Evolutionary conservation across 2,329 filamentous ascomycete genomes (phyloP).

Genomic region (Pezicula radicicola): DNA sequence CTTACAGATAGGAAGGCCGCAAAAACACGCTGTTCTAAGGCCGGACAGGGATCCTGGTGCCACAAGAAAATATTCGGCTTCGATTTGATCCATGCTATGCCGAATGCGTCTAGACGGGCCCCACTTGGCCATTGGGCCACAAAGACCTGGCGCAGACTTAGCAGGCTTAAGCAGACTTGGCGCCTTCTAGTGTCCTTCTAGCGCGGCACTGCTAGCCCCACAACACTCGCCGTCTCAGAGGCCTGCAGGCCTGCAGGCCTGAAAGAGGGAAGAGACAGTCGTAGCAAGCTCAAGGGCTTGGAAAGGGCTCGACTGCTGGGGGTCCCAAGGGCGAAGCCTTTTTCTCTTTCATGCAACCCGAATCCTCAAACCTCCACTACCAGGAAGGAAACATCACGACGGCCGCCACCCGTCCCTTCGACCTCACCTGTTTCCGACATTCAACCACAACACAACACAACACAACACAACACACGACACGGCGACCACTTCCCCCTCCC

Average conservation of each 20-base stretch:
- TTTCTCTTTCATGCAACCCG: too few relatives aligned
- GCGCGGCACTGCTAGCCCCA: neutral
- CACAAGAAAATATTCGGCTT: too few relatives aligned
- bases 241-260: neutral
- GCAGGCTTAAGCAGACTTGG: neutral
- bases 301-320: too few relatives aligned
- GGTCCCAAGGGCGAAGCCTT: too few relatives aligned
- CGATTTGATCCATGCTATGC: too few relatives aligned
- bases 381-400: neutral
- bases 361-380: too few relatives aligned
- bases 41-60: too few relatives aligned
- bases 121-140: too few relatives aligned
- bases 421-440: neutral
- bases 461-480: neutral
- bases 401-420: neutral
- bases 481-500: neutral
- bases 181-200: neutral
- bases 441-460: neutral
- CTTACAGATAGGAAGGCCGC: too few relatives aligned
- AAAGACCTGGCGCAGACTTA: too few relatives aligned
- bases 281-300: neutral
- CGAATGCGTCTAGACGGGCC: too few relatives aligned
- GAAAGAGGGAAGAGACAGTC: neutral
- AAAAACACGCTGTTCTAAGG: too few relatives aligned
- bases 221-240: neutral